Base-by-base conservation (phyloP, 352 stramenopile species). In the Pythium vanterpoolii region DNA sequence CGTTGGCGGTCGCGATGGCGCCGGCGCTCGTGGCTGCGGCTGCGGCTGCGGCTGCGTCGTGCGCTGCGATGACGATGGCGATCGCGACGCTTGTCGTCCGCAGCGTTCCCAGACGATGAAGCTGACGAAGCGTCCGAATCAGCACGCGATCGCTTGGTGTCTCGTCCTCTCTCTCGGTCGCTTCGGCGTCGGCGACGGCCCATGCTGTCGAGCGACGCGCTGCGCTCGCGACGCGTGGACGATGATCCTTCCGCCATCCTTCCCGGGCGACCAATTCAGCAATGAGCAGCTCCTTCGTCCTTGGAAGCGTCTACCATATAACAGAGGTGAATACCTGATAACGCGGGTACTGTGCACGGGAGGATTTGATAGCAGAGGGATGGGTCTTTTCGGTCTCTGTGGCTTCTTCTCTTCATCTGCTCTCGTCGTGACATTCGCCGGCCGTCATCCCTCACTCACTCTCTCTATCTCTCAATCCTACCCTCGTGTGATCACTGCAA, bases 121-220 rank as follows among this genome's bases (percentile, higher is more conserved):
- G 63, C 57, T 4, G 34, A 62, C 28, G 54, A 57, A 24, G 61
- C 42, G 14, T 40, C 55, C 44, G 69, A 68, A 14, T 42, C 38
- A 4, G 60, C 51, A 34, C 65, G 66, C 19, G 46, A 50, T 36
- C 26, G 24, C 26, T 27, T 36, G 26, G 44, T 36, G 44, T 24
- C 40, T n/a, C n/a, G n/a, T n/a, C n/a, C n/a, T 27, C 5, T 24
- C 18, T 52, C 48, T 23, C 60, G 53, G 27, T 57, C 48, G 30
- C 46, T 50, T 43, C 62, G 64, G 33, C 61, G 69, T 44, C 56
- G 51, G 24, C 61, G 56, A 18, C 78, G 78, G 14, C 83, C 83
- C 47, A 89, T 69, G 56, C 75, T 89, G 69, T 92, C 83, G 26
- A 89, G 50, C 21, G 83, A 92, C 21, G 54, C 59, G 56, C 82